These are phyloP conservation scores for Perilla frutescens DNA, from an alignment of 257 asterid species.

Conservation along the genomic window DNA sequence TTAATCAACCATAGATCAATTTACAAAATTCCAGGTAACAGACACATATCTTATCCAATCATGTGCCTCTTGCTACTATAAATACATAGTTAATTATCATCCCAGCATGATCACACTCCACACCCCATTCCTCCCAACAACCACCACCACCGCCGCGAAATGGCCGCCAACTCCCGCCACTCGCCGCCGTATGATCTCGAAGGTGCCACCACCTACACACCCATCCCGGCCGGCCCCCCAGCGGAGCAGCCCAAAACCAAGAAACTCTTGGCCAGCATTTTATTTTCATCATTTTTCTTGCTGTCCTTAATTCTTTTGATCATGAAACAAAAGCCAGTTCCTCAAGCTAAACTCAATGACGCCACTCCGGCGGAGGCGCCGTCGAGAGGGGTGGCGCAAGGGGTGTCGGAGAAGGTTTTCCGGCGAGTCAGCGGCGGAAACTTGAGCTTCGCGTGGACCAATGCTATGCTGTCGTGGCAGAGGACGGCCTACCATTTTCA, in stretches of 20 bases:
- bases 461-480: conserved; percentile 82
- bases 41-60: conserved; percentile 31
- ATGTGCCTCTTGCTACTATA: conserved; percentile 23
- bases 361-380: conserved; percentile 10
- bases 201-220: conserved; percentile 44
- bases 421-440: conserved; percentile 42
- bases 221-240: conserved; percentile 42
- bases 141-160: conserved; percentile 23
- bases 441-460: conserved; percentile 60
- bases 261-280: conserved; percentile 44
- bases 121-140: neutral
- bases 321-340: conserved; percentile 23
- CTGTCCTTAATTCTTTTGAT: conserved; percentile 39
- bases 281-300: conserved; percentile 47
- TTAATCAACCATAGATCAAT: neutral
- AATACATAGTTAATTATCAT: neutral
- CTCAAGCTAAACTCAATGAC: conserved; percentile 32
- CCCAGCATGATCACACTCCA: no score
- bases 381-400: conserved; percentile 69
- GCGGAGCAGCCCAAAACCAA: conserved; percentile 37
- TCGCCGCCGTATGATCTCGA: conserved; percentile 47
- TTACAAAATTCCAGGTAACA: neutral
- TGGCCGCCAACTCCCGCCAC: conserved; percentile 40
- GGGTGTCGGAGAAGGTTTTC: conserved; percentile 84
- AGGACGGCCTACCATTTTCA: conserved; percentile 81